A percentile compares a stretch with the other conserved stretches of the same genome.
phyloP scores from a whole-genome alignment of 129 eudicot genomes.

The Cynara cardunculus region DNA sequence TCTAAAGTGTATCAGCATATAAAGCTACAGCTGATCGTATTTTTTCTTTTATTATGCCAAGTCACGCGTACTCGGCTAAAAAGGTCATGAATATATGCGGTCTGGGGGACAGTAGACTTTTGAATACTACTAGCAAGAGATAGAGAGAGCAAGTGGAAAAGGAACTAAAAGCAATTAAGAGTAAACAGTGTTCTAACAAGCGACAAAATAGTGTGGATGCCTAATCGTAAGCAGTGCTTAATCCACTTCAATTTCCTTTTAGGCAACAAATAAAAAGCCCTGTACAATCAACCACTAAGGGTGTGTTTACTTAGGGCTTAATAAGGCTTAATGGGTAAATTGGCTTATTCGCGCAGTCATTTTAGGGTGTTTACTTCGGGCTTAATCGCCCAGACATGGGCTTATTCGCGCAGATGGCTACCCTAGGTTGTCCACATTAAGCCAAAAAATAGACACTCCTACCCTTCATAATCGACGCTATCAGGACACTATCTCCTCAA shows the following conservation, averaged over 20 bases:
- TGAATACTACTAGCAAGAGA: background rate
- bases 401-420: no score
- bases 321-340: no score
- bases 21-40: background rate
- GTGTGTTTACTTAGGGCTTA: no score
- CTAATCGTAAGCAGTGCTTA: background rate
- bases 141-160: background rate
- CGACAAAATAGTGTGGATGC: background rate
- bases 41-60: background rate
- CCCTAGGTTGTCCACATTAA: no score
- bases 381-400: no score
- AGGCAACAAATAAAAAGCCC: background rate
- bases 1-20: no score
- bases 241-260: background rate
- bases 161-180: background rate
- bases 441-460: no score
- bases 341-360: no score
- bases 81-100: background rate
- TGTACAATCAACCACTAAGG: background rate
- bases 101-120: background rate
- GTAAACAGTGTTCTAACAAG: background rate
- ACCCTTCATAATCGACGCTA: no score
- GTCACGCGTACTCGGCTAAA: background rate
- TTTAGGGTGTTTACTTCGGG: no score
- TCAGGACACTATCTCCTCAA: no score